Evolutionary conservation across 495 filamentous ascomycete species (phyloP), one percentile per base, ranked within the genome.

Genomic region (Platismatia glauca): DNA sequence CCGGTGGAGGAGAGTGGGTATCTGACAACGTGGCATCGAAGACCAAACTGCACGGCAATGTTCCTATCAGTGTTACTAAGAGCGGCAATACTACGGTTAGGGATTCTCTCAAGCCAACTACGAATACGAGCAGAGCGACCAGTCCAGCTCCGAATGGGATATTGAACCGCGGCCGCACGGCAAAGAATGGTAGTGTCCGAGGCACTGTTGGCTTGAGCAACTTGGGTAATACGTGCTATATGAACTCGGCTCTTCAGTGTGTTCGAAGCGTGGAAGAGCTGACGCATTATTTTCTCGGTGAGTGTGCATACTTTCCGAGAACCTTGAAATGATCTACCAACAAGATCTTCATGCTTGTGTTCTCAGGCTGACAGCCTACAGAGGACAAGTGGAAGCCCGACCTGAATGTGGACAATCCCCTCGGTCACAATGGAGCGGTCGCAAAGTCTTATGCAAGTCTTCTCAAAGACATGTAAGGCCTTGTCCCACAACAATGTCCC

Each of bases 181-280:
- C 84, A 62, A 81, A 80, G 61, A 81, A 81, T 60, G 87, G 85
- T 2, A 82, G 86, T 57, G 79, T 81, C 16, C 74, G 82, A 35
- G 92, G 92, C 20, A 86, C 81, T 34, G 88, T 90, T 50, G 94
- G 94, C 35, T 75, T 98, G 53, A 84, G 82, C 59, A 98, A 98
- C 69, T 75, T 97, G 33, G 94, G 94, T 22, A 98, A 98, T 68
- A 97, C 94, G 0, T 98, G 94, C 75, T 98, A 97, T 73, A 96
- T 97, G 90, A 97, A 97, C 74, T 95, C 94, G 20, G 94, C 95
- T 27, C 75, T 97, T 57, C 94, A 98, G 71, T 97, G 94, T 71
- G 80, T 98, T 44, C 84, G 91, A 39, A 92, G 87, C 65, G 89
- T 96, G 4, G 89, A 95, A 64, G 94, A 98, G 73, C 77, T 98